Conservation (phyloP, 2,329 filamentous ascomycete genomes). For the Aureobasidium sp. region DNA sequence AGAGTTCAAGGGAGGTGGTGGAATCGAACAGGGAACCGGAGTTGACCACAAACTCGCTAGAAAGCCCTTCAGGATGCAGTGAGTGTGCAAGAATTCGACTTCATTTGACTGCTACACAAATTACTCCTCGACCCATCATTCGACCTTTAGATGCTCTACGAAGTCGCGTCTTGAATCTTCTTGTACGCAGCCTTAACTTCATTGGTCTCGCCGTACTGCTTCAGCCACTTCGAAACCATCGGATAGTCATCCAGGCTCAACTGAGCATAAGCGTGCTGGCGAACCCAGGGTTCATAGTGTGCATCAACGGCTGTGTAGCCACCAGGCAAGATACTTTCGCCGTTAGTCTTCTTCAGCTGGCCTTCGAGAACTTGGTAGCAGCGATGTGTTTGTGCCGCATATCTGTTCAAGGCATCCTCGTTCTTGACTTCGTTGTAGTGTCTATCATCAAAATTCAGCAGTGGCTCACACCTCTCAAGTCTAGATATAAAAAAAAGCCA, state of each 20-base stretch:
- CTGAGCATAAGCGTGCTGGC: constrained; percentile 31
- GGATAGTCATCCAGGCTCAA: constrained; percentile 35
- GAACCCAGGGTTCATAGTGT: constrained; percentile 37
- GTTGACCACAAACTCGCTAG: too few relatives aligned
- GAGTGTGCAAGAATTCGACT: too few relatives aligned
- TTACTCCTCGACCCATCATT: neutral
- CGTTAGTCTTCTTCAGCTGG: constrained; percentile 32
- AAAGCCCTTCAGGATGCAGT: too few relatives aligned
- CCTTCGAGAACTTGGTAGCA: constrained; percentile 36
- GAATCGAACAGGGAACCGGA: too few relatives aligned
- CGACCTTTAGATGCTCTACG: neutral
- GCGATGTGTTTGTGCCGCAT: constrained; percentile 33
- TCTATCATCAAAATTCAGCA: neutral
- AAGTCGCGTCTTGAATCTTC: constrained; percentile 22
- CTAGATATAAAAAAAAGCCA: too few relatives aligned
- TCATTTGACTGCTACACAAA: too few relatives aligned
- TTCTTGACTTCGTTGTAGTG: constrained; percentile 28
- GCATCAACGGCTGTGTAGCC: constrained; percentile 33
- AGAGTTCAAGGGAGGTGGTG: too few relatives aligned
- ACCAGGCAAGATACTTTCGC: constrained; percentile 31
- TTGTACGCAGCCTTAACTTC: constrained; percentile 36
- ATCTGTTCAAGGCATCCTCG: constrained; percentile 35
- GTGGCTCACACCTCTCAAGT: neutral
- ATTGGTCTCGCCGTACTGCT: constrained; percentile 27
- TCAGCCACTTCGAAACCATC: constrained; percentile 32